A percentile compares a stretch with the other conserved stretches of the same genome.
Evolutionary conservation across 2,329 filamentous ascomycete genomes (phyloP).

Genomic region (Aspergillus bombycis): DNA sequence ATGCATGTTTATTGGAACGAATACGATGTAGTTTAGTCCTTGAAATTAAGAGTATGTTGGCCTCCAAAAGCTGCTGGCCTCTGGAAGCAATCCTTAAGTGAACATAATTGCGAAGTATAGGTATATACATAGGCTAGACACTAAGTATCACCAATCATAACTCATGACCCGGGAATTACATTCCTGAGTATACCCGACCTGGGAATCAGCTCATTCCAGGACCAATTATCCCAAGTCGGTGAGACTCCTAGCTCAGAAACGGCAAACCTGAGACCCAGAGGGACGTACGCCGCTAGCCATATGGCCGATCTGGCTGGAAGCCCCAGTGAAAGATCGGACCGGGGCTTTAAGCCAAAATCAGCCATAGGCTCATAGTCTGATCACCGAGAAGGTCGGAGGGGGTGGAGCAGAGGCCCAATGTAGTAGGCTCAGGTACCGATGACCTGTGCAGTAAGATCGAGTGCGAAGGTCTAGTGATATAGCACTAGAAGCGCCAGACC

Average conservation of each 20-base stretch:
- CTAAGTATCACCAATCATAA: neutral
- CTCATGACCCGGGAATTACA: neutral
- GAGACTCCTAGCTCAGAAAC: neutral
- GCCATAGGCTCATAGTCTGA: conserved; percentile 9
- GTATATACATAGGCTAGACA: neutral
- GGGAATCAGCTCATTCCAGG: neutral
- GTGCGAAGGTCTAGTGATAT: neutral
- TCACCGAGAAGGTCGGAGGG: neutral
- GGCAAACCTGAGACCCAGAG: neutral
- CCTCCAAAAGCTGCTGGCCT: neutral
- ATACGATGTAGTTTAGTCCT: neutral
- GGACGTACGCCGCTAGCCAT: neutral
- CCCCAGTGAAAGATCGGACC: neutral
- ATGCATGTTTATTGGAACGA: neutral
- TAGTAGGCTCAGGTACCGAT: neutral
- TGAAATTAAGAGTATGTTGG: neutral
- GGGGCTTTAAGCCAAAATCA: neutral
- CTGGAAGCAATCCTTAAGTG: neutral
- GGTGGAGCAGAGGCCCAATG: neutral
- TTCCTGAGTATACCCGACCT: neutral
- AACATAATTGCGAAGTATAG: neutral
- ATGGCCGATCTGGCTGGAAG: neutral
- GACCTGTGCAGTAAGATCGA: neutral
- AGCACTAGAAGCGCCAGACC: neutral
- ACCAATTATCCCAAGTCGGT: neutral